Conservation (phyloP, 2,329 filamentous ascomycete genomes). For the Aspergillus proliferans region DNA sequence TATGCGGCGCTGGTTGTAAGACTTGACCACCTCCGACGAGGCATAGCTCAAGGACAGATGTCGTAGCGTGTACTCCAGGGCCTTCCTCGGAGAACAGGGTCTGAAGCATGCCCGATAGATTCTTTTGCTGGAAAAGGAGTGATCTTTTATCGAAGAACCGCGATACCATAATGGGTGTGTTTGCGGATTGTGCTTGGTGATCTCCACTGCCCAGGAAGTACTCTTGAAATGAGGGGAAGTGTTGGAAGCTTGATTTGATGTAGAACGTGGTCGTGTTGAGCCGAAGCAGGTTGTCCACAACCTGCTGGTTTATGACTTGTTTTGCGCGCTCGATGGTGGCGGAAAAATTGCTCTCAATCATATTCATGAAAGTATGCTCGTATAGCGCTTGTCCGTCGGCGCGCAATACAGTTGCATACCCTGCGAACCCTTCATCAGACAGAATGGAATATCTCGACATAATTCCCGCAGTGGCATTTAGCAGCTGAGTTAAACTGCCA, state of each 20-base stretch:
- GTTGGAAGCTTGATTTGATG: constrained; percentile 1
- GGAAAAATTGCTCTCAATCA: constrained; percentile 8
- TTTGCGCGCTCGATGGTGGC: neutral
- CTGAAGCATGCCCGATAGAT: neutral
- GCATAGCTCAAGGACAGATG: neutral
- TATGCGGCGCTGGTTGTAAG: constrained; percentile 4
- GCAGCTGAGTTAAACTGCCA: neutral
- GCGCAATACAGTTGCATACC: neutral
- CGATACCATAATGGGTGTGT: neutral
- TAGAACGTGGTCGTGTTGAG: constrained; percentile 5
- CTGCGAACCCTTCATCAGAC: constrained; percentile 3
- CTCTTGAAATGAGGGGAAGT: constrained; percentile 2
- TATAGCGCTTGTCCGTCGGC: constrained; percentile 7
- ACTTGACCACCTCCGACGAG: constrained; percentile 10
- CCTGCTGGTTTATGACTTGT: neutral
- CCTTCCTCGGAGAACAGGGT: neutral
- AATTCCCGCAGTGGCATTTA: neutral
- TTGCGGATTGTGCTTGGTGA: neutral
- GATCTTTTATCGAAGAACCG: neutral
- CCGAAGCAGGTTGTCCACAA: neutral
- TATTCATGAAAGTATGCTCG: constrained; percentile 4
- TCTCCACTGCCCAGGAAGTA: constrained; percentile 1
- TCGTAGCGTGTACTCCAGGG: neutral
- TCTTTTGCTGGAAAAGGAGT: neutral
- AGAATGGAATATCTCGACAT: constrained; percentile 7